Evolutionary conservation across 805 yeast species (phyloP), one percentile per base, ranked within the genome.

Genomic region (Lachancea kluyveri): DNA sequence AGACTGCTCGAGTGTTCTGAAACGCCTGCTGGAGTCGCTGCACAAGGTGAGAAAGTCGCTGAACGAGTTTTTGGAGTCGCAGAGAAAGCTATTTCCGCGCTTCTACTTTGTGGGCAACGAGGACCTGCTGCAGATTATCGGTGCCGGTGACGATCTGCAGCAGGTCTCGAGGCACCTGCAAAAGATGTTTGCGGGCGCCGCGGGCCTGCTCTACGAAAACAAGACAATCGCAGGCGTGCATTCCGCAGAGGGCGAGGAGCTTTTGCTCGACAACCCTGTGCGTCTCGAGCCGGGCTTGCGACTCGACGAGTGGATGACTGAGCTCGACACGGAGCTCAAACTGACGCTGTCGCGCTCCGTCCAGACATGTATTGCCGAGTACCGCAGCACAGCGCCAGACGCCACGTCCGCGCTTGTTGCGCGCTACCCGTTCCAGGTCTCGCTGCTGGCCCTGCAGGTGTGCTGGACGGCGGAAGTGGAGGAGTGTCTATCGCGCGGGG

Each of bases 51-150:
- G 77, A 26, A 71, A 68, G 32, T 78, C 95, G 0, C 62, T 90
- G 9, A 66, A 77, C 8, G 90, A 84, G 6, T 90, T 77, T 50
- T 61, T 90, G 19, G 96, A 88, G 44, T 71, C 70, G 22, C 94
- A 88, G 50, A 62, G 97, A 40, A 79, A 71, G 24, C 37, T 66
- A 1, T 90, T 81, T 46, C 88, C 95, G 1, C 66, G 96, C 28
- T 79, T 87, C 35, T 87, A 79, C 47, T 88, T 90, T 50, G 60
- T 90, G 17, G 96, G 96, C 5, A 90, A 90, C 51, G 95, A 87
- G 38, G 96, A 90, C 51, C 58, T 90, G 18, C 60, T 90, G 20
- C 94, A 85, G 39, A 70, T 90, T 23, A 70, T 90, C 21, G 95
- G 96, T 2, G 70, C 78, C 31, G 60, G 74, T 0, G 58, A 51